Evolutionary conservation across 345 rosid species (phyloP).

Genomic region (Combretum micranthum): DNA sequence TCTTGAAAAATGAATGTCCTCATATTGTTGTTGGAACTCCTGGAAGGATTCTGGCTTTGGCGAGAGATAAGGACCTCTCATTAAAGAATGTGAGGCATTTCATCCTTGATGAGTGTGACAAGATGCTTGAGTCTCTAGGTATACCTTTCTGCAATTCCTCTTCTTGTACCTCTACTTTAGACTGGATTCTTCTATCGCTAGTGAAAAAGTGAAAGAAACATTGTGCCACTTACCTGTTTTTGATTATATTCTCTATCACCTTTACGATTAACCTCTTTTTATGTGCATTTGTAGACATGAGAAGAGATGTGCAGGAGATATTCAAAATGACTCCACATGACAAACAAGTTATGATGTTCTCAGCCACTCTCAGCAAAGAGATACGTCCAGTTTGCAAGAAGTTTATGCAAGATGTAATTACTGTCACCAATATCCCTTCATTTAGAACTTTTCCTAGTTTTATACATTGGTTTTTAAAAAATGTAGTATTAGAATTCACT

Average conservation of each 20-base stretch:
- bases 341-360: constrained; percentile 99
- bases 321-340: constrained; percentile 99
- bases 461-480: not conserved
- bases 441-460: constrained; percentile 29
- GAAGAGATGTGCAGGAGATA: constrained; percentile 97
- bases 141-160: no score
- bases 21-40: constrained; percentile 99
- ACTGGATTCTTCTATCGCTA: not conserved
- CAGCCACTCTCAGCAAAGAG: constrained; percentile 99
- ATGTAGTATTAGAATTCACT: no score
- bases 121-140: constrained; percentile 99
- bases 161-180: no score
- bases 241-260: no score
- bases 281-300: constrained; percentile 57
- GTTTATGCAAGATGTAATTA: constrained; percentile 99
- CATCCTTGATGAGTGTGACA: constrained; percentile 98
- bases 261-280: not conserved
- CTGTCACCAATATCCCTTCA: constrained; percentile 51
- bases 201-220: no score
- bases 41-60: constrained; percentile 81
- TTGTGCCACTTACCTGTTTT: not conserved
- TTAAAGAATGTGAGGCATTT: constrained; percentile 99
- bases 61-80: constrained; percentile 91
- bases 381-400: constrained; percentile 99
- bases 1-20: constrained; percentile 96